Evolutionary conservation across 768 basidiomycete species (phyloP).

Genomic region (Russula griseocarnosa): DNA sequence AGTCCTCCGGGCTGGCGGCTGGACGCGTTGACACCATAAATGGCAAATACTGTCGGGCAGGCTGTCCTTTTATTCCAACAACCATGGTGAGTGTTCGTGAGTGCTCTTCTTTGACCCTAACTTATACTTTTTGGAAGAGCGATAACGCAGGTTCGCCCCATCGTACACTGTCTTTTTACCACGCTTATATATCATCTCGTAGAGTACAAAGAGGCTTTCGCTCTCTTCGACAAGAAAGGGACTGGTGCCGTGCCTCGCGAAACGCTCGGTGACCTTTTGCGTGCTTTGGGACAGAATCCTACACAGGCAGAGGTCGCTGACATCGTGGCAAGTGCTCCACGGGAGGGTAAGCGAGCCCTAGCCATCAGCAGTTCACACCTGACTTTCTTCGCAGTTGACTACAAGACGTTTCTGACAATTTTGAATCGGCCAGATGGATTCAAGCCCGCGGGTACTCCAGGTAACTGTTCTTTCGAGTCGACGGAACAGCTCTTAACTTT

Average conservation of each 20-base stretch:
- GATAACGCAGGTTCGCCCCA: slow-evolving; percentile 48
- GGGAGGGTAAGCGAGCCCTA: slow-evolving; percentile 55
- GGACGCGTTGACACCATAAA: not conserved
- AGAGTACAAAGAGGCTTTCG: slow-evolving; percentile 98
- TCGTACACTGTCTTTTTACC: not conserved
- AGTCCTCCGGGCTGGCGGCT: not conserved
- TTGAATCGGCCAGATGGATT: slow-evolving; percentile 95
- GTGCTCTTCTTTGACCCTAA: not conserved
- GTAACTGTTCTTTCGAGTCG: slow-evolving; percentile 42
- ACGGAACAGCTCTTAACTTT: not conserved
- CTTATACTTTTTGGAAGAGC: slow-evolving; percentile 35
- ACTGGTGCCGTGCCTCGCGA: slow-evolving; percentile 86
- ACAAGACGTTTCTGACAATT: slow-evolving; percentile 85
- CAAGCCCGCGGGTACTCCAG: slow-evolving; percentile 94
- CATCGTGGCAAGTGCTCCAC: slow-evolving; percentile 65
- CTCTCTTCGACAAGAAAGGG: slow-evolving; percentile 96
- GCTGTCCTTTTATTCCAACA: not conserved
- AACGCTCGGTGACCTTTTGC: slow-evolving; percentile 85
- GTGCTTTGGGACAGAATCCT: slow-evolving; percentile 97
- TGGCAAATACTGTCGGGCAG: not conserved
- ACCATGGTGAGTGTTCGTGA: slow-evolving; percentile 19
- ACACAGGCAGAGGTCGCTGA: slow-evolving; percentile 95
- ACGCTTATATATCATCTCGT: slow-evolving; percentile 8
- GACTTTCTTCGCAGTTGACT: slow-evolving; percentile 62
- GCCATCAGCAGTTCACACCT: not conserved